Evolutionary conservation across 208 protist species (phyloP).

Genomic region (Trypanosoma vivax): DNA sequence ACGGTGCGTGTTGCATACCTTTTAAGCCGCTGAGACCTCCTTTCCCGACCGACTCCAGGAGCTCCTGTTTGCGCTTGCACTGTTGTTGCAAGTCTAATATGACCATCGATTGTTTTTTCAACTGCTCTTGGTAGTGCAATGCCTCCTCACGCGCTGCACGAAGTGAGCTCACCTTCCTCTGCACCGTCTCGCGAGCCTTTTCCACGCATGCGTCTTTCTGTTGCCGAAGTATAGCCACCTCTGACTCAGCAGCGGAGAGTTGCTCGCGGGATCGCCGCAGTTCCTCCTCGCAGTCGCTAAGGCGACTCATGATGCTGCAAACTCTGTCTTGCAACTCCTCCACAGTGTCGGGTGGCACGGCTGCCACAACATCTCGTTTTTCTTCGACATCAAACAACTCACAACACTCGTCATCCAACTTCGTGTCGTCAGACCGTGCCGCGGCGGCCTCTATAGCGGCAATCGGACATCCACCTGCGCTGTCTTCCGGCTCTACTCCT

Average conservation of each 20-base stretch:
- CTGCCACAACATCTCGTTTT: too few relatives aligned
- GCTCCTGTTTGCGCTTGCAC: slow-evolving; percentile 1
- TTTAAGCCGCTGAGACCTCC: neutral
- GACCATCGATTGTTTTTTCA: slow-evolving; percentile 19
- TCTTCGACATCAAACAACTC: too few relatives aligned
- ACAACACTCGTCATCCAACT: too few relatives aligned
- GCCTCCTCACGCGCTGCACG: slow-evolving; percentile 21
- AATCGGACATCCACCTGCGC: neutral
- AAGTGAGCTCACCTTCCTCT: slow-evolving; percentile 25
- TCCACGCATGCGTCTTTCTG: neutral
- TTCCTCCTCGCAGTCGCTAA: slow-evolving; percentile 8
- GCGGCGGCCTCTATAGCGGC: too few relatives aligned
- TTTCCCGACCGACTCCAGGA: slow-evolving; percentile 3
- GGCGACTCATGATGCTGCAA: neutral
- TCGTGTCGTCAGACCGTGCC: too few relatives aligned
- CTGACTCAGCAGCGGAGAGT: neutral
- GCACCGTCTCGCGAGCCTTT: slow-evolving; percentile 8
- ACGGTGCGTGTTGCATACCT: neutral
- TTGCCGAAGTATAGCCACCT: slow-evolving; percentile 10
- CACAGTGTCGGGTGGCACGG: neutral
- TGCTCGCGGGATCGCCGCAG: slow-evolving; percentile 3
- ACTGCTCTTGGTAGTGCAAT: slow-evolving; percentile 8
- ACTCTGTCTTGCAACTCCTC: neutral
- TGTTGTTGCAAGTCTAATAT: slow-evolving; percentile 16
- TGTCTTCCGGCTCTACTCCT: neutral